Conservation (phyloP, 441 rosid genomes). For the Erodium texanum region DNA sequence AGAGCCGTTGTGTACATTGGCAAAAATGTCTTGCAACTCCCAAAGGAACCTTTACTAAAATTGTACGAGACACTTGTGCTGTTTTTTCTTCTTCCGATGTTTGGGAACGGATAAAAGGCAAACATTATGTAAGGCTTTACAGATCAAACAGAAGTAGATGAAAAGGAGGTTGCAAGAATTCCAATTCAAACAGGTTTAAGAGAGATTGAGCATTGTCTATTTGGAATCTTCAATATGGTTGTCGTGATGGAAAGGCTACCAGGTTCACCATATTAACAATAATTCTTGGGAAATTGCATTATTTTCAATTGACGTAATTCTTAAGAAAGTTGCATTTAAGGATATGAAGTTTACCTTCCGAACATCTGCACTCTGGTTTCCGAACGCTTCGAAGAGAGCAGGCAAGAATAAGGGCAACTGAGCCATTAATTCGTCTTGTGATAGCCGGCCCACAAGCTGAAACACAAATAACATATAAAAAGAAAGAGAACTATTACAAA, state of each 20-base stretch:
- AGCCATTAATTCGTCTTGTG: slow-evolving; percentile 75
- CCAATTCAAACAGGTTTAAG: too few species aligned
- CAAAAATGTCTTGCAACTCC: too few species aligned
- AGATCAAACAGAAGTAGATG: too few species aligned
- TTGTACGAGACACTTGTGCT: too few species aligned
- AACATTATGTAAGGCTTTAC: too few species aligned
- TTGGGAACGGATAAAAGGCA: too few species aligned
- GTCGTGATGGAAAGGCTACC: neutral
- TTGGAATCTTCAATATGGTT: too few species aligned
- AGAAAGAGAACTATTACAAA: neutral
- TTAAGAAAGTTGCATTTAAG: neutral
- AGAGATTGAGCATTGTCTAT: too few species aligned
- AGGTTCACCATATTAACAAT: neutral
- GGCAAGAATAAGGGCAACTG: slow-evolving; percentile 85
- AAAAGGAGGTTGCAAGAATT: too few species aligned
- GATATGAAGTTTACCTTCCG: slow-evolving; percentile 59
- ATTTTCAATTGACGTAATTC: neutral
- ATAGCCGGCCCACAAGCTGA: slow-evolving; percentile 88
- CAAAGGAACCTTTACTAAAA: too few species aligned
- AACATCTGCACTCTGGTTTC: slow-evolving; percentile 91
- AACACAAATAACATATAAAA: neutral
- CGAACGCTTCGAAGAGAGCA: slow-evolving; percentile 91
- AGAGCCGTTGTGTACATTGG: too few species aligned
- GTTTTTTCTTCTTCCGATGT: too few species aligned
- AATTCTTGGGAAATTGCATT: neutral